Base-by-base conservation (phyloP, 1,284 basidiomycete genomes). In the Cutaneotrichosporon cutaneum region DNA sequence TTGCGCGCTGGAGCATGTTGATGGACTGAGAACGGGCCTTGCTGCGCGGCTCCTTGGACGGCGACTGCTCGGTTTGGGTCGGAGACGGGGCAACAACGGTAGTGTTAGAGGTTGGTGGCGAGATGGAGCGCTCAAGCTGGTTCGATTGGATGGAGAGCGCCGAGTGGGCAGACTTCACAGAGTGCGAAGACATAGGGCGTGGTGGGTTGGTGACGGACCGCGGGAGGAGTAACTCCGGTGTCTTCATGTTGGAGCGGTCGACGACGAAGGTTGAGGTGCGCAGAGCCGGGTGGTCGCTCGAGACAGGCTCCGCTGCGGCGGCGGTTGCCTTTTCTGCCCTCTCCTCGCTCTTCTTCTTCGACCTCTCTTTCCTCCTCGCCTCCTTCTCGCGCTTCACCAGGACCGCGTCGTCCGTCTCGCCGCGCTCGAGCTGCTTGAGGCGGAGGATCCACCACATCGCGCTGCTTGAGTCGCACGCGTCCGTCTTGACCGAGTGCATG, bases 401-500 rank as follows among this genome's bases (percentile, higher is more conserved):
- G 9, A 75, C 66, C 2, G 70, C 68, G 24, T 76, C 73, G 42
- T 78, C 73, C 42, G 70, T 75, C 69, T 80, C 74, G n/a, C 77
- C 73, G 24, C 72, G 72, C 63, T 76, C 76, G 54, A 73, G 81
- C 61, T 83, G 85, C 71, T 86, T 87, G 75, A 90, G 88, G 10
- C 90, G 87, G 55, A 99, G 81, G 83, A 97, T 90, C 96, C 96
- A 99, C 95, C 95, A 99, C 13, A 92, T 81, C 1, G 94, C 92
- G 11, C 93, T 90, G 7, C 90, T 86, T 0, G 90, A 84, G 77
- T 99, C 95, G 73, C 95, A 99, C 0, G 96, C 95, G 77, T 97
- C 87, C 27, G 85, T 89, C 51, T 90, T 83, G 8, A 98, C 94
- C 1, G 90, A 93, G 76, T 99, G 94, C 22, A 90, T 88, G 60